A percentile compares a stretch with the other conserved stretches of the same genome.
Conservation (phyloP, 495 filamentous ascomycete genomes). For the Neurospora sublineolata region DNA sequence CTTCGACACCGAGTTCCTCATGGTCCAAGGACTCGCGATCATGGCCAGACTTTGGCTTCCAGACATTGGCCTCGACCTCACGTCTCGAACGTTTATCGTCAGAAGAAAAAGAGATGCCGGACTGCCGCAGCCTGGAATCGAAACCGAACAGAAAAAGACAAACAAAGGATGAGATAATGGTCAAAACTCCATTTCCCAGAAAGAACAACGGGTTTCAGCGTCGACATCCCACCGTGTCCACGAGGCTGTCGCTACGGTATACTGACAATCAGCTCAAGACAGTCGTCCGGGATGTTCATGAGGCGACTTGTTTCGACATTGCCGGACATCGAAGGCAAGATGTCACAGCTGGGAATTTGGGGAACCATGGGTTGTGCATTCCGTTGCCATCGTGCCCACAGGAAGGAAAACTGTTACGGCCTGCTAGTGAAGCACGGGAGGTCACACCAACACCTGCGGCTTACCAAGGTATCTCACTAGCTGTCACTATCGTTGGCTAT, state of each 20-base stretch:
- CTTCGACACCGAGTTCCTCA: background rate
- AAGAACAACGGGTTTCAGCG: background rate
- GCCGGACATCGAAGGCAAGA: background rate
- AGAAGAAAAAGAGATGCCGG: background rate
- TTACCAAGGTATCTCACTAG: background rate
- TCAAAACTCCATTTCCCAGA: background rate
- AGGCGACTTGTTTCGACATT: background rate
- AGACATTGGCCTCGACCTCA: background rate
- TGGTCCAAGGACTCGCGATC: background rate
- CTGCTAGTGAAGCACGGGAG: background rate
- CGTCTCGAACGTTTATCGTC: background rate
- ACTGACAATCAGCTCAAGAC: too few relatives aligned
- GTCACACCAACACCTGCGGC: background rate
- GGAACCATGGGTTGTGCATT: background rate
- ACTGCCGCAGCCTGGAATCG: background rate
- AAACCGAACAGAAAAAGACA: background rate
- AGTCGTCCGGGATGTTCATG: background rate
- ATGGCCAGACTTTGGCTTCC: background rate
- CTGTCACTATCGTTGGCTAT: background rate
- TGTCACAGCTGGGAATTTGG: background rate
- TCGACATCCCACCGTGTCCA: background rate
- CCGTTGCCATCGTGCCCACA: background rate
- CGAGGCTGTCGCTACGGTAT: background rate
- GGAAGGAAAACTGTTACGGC: background rate
- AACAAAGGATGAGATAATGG: background rate